Evolutionary conservation across 345 rosid species (phyloP).

Genomic region (Litchi chinensis): DNA sequence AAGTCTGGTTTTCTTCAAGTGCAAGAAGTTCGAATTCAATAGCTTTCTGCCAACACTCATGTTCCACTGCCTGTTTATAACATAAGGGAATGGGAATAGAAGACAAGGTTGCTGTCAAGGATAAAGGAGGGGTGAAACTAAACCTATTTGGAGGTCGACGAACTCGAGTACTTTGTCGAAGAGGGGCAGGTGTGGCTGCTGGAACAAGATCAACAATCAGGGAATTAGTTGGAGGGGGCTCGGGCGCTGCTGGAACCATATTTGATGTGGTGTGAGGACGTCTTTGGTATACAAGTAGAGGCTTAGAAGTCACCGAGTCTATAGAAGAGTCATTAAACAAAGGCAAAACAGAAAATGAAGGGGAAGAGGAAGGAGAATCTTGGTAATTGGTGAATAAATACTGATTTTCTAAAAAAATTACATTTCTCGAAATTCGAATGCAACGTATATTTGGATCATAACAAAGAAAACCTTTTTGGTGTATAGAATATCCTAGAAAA

Average conservation of each 20-base stretch:
- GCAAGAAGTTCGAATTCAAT: not conserved
- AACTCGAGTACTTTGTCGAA: not conserved
- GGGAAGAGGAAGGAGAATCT: not conserved
- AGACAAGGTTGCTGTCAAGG: not conserved
- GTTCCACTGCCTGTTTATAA: not conserved
- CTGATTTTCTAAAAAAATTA: not conserved
- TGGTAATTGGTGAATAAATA: not conserved
- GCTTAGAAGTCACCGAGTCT: not conserved
- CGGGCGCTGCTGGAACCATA: too few species aligned
- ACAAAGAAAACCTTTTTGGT: not conserved
- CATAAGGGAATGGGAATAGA: not conserved
- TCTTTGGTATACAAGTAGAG: not conserved
- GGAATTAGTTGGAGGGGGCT: not conserved
- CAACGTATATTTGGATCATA: not conserved
- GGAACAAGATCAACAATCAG: not conserved
- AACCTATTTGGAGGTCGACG: not conserved
- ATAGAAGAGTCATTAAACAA: not conserved
- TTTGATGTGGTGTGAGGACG: too few species aligned
- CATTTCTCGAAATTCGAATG: not conserved
- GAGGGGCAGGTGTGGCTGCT: not conserved
- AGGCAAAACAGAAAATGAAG: not conserved
- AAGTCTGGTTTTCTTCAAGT: constrained; percentile 1
- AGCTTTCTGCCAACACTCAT: not conserved
- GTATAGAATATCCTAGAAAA: too few species aligned
- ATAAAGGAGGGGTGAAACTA: not conserved